Evolutionary conservation across 2,329 filamentous ascomycete genomes (phyloP), one percentile per base, ranked within the genome.

Genomic region (Calonectria pseudoturangicola): DNA sequence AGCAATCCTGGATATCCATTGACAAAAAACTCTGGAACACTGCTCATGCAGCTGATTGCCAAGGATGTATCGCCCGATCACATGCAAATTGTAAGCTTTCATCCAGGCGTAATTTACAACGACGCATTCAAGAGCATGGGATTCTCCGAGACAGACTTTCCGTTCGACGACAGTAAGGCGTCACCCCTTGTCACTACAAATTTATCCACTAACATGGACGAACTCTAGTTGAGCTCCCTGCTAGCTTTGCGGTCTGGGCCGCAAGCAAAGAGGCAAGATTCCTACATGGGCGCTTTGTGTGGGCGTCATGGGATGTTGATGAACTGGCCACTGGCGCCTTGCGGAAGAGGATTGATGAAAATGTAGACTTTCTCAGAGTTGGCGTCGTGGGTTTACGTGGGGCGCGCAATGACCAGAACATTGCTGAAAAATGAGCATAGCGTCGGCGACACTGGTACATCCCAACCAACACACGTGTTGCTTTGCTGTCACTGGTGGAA

Each of bases 261-360:
- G 81, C 84, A 0, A 84, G 82, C 48, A 75, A 82, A 1, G 86
- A 89, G 73, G 86, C 87, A 0, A 74, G 73, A 2, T 88, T 89
- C 73, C 76, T 89, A 21, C 86, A 84, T 63, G 82, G 84, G 15
- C 86, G 85, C 63, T 85, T 86, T 39, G 74, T 88, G 2, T 89
- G 86, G 85, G 81, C 84, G 6, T 86, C 87, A 41, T 89, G 87
- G 87, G 88, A 89, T 76, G 84, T 88, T 3, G 83, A 87, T 54
- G 87, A 89, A 75, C 80, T 89, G 45, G 85, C 86, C 76, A 58
- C 47, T 15, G 71, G 71, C 4, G 21, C 51, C 12, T 25, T 73
- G 15, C 54, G 71, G 15, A 45, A 68, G 56, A 41, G 41, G 28
- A 73, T 73, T 25, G 71, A 73, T 36, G 66, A 60, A 2, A 60